Conservation (phyloP, 345 rosid genomes). For the Brassica carinata region DNA sequence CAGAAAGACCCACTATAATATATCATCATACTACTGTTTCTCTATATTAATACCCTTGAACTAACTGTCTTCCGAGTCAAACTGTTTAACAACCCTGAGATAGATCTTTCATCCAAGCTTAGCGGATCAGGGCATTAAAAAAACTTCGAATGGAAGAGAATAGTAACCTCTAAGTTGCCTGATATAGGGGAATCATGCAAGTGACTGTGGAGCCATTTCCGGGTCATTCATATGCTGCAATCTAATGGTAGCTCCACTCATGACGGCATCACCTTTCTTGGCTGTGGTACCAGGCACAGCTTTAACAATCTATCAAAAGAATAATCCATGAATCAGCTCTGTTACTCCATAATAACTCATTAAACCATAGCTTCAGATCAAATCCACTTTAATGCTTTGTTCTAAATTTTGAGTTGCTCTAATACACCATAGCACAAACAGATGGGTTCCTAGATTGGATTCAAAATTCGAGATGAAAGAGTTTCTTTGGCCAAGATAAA, state of each 20-base stretch:
- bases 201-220: conserved; percentile 96
- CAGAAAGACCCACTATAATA: not conserved
- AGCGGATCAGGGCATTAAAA: not conserved
- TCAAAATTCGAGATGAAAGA: too few relatives aligned
- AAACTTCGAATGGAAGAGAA: not conserved
- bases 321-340: not conserved
- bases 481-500: too few relatives aligned
- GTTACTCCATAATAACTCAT: conserved; percentile 2
- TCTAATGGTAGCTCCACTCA: conserved; percentile 70
- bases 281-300: conserved; percentile 57
- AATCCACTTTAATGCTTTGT: not conserved
- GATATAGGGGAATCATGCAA: conserved; percentile 93
- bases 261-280: conserved; percentile 80
- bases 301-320: conserved; percentile 64
- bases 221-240: conserved; percentile 91
- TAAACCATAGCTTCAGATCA: not conserved
- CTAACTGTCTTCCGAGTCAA: not conserved
- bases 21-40: not conserved
- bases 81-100: not conserved
- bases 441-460: too few relatives aligned
- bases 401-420: not conserved
- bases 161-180: conserved; percentile 89
- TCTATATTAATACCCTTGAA: not conserved
- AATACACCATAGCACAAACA: not conserved
- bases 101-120: not conserved